A percentile compares a stretch with the other conserved stretches of the same genome.
Conservation (phyloP, 2,329 filamentous ascomycete species). For the Trichophyton rubrum region DNA sequence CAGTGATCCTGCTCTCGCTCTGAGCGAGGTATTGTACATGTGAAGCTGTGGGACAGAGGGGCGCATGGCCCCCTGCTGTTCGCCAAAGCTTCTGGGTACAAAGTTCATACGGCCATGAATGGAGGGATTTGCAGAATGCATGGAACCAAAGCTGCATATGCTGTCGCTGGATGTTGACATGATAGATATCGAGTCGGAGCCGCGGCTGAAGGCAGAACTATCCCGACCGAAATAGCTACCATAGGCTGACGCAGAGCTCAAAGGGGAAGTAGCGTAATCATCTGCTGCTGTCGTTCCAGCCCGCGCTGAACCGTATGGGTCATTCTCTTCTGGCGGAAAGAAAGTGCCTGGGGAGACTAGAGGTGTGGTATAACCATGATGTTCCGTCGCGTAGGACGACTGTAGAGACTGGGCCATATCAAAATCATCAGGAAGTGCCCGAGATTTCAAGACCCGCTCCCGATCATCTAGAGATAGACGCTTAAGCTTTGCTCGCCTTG, state of each 20-base stretch:
- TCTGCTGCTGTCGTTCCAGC: conserved; percentile 25
- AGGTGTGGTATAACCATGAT: conserved; percentile 35
- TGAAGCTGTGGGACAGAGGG: conserved; percentile 8
- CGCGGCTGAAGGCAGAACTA: conserved; percentile 13
- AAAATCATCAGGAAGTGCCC: conserved; percentile 48
- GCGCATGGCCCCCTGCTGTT: conserved; percentile 6
- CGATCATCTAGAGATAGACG: conserved; percentile 49
- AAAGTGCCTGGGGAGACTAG: conserved; percentile 35
- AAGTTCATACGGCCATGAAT: conserved; percentile 8
- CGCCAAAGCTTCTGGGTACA: conserved; percentile 11
- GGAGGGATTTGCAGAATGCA: conserved; percentile 15
- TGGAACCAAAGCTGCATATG: conserved; percentile 17
- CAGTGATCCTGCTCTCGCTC: conserved; percentile 9
- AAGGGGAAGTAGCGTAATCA: conserved; percentile 28
- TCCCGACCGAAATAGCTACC: conserved; percentile 25
- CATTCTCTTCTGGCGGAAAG: conserved; percentile 12
- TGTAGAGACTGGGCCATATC: conserved; percentile 49
- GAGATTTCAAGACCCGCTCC: conserved; percentile 48
- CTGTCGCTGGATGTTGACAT: conserved; percentile 19
- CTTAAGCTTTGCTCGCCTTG: conserved; percentile 49
- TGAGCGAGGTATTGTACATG: conserved; percentile 4
- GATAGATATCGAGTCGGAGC: conserved; percentile 15
- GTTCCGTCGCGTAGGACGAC: conserved; percentile 37
- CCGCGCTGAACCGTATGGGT: conserved; percentile 18
- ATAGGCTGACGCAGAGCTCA: conserved; percentile 25